These are phyloP conservation scores for Penicillium sp. DNA, from an alignment of 2,329 filamentous ascomycete genomes.

Conservation along the genomic window DNA sequence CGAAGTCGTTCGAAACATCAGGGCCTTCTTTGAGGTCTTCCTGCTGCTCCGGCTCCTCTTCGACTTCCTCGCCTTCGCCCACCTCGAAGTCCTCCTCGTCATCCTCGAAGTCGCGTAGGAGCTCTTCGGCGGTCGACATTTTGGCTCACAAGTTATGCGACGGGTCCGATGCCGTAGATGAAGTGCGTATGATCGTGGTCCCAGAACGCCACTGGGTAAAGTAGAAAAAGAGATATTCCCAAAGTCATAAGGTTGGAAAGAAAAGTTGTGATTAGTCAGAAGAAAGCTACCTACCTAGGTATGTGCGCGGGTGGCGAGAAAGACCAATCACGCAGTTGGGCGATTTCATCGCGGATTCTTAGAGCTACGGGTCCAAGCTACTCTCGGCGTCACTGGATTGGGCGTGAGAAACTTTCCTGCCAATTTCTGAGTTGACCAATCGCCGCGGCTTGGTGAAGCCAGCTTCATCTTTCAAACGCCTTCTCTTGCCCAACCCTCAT, in stretches of 20 bases:
- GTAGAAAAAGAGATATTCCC: neutral
- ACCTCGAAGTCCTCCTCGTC: slow-evolving; percentile 75
- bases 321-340: slow-evolving; percentile 17
- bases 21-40: slow-evolving; percentile 61
- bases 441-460: neutral
- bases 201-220: slow-evolving; percentile 1
- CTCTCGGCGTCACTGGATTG: slow-evolving; percentile 2
- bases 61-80: slow-evolving; percentile 60
- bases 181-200: neutral
- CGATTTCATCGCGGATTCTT: slow-evolving; percentile 15
- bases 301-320: slow-evolving; percentile 22
- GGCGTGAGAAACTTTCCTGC: neutral
- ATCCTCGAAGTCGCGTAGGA: slow-evolving; percentile 80
- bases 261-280: slow-evolving; percentile 21
- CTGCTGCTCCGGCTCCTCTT: slow-evolving; percentile 54
- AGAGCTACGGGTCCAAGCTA: slow-evolving; percentile 1
- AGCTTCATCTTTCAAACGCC: neutral
- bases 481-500: neutral
- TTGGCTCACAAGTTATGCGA: slow-evolving; percentile 6
- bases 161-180: neutral
- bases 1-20: slow-evolving; percentile 72
- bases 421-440: neutral
- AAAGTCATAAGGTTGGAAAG: slow-evolving; percentile 1
- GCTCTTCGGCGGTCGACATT: slow-evolving; percentile 92
- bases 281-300: too few relatives aligned